phyloP scores from a whole-genome alignment of 1,284 basidiomycete species.

The Puccinia brachypodii region DNA sequence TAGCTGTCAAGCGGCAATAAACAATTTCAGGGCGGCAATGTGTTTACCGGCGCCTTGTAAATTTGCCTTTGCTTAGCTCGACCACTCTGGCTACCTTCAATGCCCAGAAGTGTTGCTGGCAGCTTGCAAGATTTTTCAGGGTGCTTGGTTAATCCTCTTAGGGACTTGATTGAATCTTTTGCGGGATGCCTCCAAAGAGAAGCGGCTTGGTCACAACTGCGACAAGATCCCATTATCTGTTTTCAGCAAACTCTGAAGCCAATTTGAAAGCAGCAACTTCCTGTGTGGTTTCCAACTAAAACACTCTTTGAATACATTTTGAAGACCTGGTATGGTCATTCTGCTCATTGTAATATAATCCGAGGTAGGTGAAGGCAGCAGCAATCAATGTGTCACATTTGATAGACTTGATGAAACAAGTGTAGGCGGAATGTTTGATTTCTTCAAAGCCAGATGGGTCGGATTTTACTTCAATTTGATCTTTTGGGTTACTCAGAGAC shows the following conservation, averaged over 20 bases:
- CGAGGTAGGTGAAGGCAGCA: conserved; percentile 88
- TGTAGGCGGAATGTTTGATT: conserved; percentile 66
- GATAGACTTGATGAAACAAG: conserved; percentile 77
- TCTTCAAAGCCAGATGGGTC: not conserved
- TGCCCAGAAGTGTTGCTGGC: conserved; percentile 77
- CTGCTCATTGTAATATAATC: conserved; percentile 79
- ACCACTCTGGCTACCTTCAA: conserved; percentile 96
- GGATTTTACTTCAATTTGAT: not conserved
- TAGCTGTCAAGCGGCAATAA: conserved; percentile 72
- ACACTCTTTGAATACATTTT: conserved; percentile 99
- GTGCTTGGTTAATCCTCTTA: conserved; percentile 52
- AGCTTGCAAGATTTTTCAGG: conserved; percentile 37
- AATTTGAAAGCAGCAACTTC: conserved; percentile 78
- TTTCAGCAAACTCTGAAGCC: conserved; percentile 85
- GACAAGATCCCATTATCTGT: conserved; percentile 92
- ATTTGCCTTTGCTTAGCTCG: conserved; percentile 70
- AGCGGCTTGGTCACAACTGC: conserved; percentile 86
- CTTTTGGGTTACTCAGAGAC: conserved; percentile 34
- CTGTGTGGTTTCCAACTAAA: conserved; percentile 90
- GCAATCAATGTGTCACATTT: conserved; percentile 77
- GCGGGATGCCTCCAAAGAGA: conserved; percentile 68
- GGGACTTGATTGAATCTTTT: not conserved
- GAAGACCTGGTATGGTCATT: conserved; percentile 80
- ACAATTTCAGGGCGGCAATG: conserved; percentile 83
- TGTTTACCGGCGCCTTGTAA: conserved; percentile 78